Conservation (phyloP, 352 stramenopile species). For the Globisporangium carolinianum region DNA sequence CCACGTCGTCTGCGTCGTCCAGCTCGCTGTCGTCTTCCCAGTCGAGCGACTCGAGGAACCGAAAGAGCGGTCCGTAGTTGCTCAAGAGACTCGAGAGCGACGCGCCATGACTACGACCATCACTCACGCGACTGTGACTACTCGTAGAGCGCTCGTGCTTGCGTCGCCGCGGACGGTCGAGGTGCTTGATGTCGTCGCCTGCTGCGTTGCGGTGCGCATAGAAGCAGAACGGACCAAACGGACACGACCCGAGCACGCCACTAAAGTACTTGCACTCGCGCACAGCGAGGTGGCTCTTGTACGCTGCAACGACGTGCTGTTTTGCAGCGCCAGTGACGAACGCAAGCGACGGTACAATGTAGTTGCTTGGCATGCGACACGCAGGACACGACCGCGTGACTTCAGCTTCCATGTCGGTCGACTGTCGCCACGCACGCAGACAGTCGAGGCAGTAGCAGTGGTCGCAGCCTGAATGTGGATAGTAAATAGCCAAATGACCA, state of each 20-base stretch:
- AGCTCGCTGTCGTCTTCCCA: constrained; percentile 32
- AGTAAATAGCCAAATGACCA: too few species aligned
- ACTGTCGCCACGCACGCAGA: constrained; percentile 59
- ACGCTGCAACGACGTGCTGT: constrained; percentile 42
- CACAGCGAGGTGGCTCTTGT: constrained; percentile 68
- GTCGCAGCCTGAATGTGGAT: constrained; percentile 30
- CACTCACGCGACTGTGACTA: constrained; percentile 10
- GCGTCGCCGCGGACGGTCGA: constrained; percentile 33
- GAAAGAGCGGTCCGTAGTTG: constrained; percentile 58
- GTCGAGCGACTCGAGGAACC: constrained; percentile 55
- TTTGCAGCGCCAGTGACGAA: constrained; percentile 68
- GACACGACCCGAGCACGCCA: constrained; percentile 54
- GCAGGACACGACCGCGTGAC: constrained; percentile 60
- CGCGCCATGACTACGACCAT: constrained; percentile 10
- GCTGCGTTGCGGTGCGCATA: constrained; percentile 60
- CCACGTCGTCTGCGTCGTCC: neutral
- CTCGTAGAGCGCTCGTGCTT: constrained; percentile 1
- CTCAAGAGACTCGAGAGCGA: constrained; percentile 41
- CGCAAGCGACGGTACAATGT: constrained; percentile 72
- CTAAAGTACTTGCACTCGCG: constrained; percentile 82
- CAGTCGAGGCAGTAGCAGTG: constrained; percentile 79
- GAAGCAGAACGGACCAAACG: constrained; percentile 69
- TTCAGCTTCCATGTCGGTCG: constrained; percentile 67
- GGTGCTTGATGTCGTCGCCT: constrained; percentile 57
- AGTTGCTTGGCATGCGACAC: constrained; percentile 61